Conservation (phyloP, 1,284 basidiomycete genomes). For the Trichosporon asahii region DNA sequence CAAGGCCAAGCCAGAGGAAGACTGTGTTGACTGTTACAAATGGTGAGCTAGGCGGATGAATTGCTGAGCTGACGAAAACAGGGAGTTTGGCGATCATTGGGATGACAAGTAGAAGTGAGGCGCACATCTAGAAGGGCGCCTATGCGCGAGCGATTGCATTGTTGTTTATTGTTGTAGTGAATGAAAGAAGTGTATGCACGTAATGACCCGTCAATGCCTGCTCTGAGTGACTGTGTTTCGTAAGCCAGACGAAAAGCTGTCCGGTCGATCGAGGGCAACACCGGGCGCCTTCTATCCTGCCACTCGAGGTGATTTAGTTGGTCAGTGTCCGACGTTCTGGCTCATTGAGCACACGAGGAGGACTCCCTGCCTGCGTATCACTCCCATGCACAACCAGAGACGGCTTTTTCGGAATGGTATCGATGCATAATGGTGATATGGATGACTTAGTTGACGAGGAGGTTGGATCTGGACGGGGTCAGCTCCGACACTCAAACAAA, state of each 20-base stretch:
- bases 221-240: neutral
- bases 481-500: neutral
- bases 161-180: constrained; percentile 15
- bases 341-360: neutral
- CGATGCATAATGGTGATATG: constrained; percentile 1
- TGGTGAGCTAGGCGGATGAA: constrained; percentile 38
- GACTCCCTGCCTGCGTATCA: neutral
- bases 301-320: no score
- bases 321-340: neutral
- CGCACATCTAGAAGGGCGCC: neutral
- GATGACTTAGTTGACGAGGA: constrained; percentile 9
- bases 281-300: no score
- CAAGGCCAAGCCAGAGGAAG: constrained; percentile 39
- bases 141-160: neutral
- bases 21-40: constrained; percentile 52
- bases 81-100: constrained; percentile 41
- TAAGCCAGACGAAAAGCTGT: no score
- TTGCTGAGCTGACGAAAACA: neutral
- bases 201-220: neutral
- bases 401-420: neutral
- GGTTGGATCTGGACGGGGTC: constrained; percentile 13
- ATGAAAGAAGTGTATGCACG: constrained; percentile 16
- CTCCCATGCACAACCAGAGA: neutral
- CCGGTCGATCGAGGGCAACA: no score
- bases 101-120: constrained; percentile 19